Evolutionary conservation across 768 basidiomycete species (phyloP).

Genomic region (Suillus variegatus): DNA sequence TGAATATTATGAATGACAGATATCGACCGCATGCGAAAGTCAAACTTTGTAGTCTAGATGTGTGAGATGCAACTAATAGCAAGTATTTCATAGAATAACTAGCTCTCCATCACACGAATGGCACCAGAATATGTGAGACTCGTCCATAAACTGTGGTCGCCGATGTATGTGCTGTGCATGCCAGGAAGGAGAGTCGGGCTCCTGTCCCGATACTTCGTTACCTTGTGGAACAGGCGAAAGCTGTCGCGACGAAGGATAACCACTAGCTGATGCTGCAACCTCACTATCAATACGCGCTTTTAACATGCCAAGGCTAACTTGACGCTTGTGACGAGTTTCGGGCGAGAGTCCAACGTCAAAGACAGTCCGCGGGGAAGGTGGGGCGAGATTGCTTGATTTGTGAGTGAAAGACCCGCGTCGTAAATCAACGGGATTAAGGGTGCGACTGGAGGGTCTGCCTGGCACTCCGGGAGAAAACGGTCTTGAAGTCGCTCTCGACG

Average conservation of each 20-base stretch:
- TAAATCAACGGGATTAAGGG: slow-evolving; percentile 37
- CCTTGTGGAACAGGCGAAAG: slow-evolving; percentile 53
- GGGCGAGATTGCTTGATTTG: slow-evolving; percentile 34
- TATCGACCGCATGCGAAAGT: not conserved
- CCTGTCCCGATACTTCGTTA: slow-evolving; percentile 21
- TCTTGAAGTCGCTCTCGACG: slow-evolving; percentile 43
- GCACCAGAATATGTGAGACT: slow-evolving; percentile 91
- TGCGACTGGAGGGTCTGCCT: slow-evolving; percentile 44
- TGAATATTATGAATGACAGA: not conserved
- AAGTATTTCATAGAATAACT: slow-evolving; percentile 54
- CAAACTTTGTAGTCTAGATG: slow-evolving; percentile 11
- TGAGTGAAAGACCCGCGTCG: slow-evolving; percentile 37
- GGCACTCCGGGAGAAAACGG: slow-evolving; percentile 49
- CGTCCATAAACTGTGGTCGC: slow-evolving; percentile 81
- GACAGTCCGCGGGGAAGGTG: slow-evolving; percentile 52
- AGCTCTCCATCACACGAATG: slow-evolving; percentile 79
- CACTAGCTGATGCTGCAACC: slow-evolving; percentile 42
- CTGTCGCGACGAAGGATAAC: slow-evolving; percentile 51
- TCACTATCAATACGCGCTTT: slow-evolving; percentile 90
- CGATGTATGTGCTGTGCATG: slow-evolving; percentile 29
- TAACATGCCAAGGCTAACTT: slow-evolving; percentile 84
- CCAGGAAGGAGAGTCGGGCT: slow-evolving; percentile 26
- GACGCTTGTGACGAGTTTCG: slow-evolving; percentile 79
- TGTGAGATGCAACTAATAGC: slow-evolving; percentile 22
- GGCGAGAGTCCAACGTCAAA: slow-evolving; percentile 72